A percentile compares a stretch with the other conserved stretches of the same genome.
Conservation (phyloP, 805 yeast genomes). For the Candida pseudoglaebosa region DNA sequence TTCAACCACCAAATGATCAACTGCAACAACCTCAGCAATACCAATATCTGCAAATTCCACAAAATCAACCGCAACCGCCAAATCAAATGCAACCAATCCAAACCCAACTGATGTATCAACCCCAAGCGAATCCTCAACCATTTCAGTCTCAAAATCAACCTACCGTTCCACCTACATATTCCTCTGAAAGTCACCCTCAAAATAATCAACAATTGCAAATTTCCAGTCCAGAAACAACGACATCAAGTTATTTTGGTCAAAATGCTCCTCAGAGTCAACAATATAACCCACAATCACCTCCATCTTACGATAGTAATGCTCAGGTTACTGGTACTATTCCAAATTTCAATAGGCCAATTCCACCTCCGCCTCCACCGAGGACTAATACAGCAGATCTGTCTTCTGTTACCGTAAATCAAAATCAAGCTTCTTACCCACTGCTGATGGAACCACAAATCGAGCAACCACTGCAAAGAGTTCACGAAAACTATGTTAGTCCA, state of each 20-base stretch:
- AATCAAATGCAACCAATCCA: constrained; percentile 10
- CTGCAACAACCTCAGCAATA: constrained; percentile 8
- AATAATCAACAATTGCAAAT: no score
- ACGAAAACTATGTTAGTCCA: background rate
- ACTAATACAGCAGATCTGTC: constrained; percentile 3
- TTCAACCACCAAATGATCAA: constrained; percentile 7
- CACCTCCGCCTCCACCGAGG: constrained; percentile 6
- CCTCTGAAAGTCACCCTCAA: constrained; percentile 1
- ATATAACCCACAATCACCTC: constrained; percentile 6
- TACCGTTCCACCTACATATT: constrained; percentile 7
- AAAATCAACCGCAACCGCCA: constrained; percentile 8
- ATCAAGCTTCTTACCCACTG: background rate
- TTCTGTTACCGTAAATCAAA: background rate
- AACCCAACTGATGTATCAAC: constrained; percentile 8
- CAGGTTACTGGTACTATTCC: background rate
- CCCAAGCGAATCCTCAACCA: constrained; percentile 4
- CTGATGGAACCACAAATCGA: background rate
- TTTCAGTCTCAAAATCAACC: constrained; percentile 4
- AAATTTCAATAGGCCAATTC: constrained; percentile 1
- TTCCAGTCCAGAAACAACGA: constrained; percentile 6
- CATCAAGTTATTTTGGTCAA: constrained; percentile 2
- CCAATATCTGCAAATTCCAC: constrained; percentile 6
- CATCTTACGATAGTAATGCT: constrained; percentile 1
- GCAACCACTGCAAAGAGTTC: background rate
- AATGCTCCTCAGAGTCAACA: constrained; percentile 6